Evolutionary conservation across 139 green algal species (phyloP).

Genomic region (Closterium sp.): DNA sequence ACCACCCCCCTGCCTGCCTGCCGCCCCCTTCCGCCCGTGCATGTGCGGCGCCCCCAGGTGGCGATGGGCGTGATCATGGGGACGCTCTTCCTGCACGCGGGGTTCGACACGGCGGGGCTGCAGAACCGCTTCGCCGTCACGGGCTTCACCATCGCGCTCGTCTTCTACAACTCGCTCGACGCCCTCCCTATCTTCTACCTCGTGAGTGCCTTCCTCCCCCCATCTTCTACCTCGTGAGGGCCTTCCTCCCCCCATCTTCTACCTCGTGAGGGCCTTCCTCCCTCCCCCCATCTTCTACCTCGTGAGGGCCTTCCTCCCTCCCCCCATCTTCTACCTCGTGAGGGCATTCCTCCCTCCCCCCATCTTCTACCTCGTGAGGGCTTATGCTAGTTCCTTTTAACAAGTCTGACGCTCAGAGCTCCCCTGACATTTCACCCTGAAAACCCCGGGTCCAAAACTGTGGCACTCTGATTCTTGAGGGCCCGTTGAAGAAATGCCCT

Average conservation of each 20-base stretch:
- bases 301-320: no score
- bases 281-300: no score
- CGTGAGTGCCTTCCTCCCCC: neutral
- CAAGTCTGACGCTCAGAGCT: no score
- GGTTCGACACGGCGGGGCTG: neutral
- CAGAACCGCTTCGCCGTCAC: slow-evolving; percentile 14
- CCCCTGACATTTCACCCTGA: no score
- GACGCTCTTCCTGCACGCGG: slow-evolving; percentile 23
- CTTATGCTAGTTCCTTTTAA: no score
- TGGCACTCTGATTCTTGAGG: no score
- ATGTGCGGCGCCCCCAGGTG: no score
- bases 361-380: no score
- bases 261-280: no score
- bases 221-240: neutral
- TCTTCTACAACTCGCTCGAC: slow-evolving; percentile 54
- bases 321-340: slow-evolving; percentile 49
- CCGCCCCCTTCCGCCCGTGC: neutral
- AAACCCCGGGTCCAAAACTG: no score
- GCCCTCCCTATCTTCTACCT: slow-evolving; percentile 52
- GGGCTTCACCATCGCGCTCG: slow-evolving; percentile 45
- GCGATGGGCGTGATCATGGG: slow-evolving; percentile 33
- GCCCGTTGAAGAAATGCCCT: no score
- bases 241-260: neutral
- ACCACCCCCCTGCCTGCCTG: neutral
- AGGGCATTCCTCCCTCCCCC: neutral